A percentile compares a stretch with the other conserved stretches of the same genome.
Evolutionary conservation across 441 rosid species (phyloP).

Genomic region (Capsella rubella): DNA sequence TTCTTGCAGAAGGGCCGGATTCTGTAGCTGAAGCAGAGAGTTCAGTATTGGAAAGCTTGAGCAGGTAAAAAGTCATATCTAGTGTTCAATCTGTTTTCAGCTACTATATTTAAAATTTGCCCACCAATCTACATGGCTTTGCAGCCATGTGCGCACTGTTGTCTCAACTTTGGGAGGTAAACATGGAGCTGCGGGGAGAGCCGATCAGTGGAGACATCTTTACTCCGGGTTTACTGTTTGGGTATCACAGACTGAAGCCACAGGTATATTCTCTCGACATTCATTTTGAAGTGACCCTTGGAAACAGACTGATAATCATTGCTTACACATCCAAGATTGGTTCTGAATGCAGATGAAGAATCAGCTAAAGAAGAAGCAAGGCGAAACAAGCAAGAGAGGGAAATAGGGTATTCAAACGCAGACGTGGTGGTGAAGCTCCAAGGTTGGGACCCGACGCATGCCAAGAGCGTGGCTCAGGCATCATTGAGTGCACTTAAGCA

Average conservation of each 20-base stretch:
- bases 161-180: constrained; percentile 87
- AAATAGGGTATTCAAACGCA: constrained; percentile 77
- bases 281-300: not conserved
- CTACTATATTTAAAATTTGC: constrained; percentile 5
- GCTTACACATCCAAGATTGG: constrained; percentile 12
- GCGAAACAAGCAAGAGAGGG: constrained; percentile 57
- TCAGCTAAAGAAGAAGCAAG: constrained; percentile 83
- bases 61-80: constrained; percentile 59
- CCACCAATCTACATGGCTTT: constrained; percentile 21
- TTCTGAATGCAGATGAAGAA: constrained; percentile 62
- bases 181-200: constrained; percentile 74
- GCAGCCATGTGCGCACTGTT: constrained; percentile 87
- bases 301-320: not conserved
- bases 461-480: constrained; percentile 85
- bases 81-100: constrained; percentile 20
- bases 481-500: constrained; percentile 86
- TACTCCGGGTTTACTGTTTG: constrained; percentile 89
- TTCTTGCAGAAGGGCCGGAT: constrained; percentile 69
- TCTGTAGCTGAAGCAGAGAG: constrained; percentile 78
- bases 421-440: constrained; percentile 90
- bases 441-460: constrained; percentile 82
- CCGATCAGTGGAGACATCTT: constrained; percentile 78
- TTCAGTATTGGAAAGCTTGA: constrained; percentile 75
- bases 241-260: constrained; percentile 82
- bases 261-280: constrained; percentile 49